phyloP scores from a whole-genome alignment of 495 filamentous ascomycete species.

The Aspergillus bridgeri region DNA sequence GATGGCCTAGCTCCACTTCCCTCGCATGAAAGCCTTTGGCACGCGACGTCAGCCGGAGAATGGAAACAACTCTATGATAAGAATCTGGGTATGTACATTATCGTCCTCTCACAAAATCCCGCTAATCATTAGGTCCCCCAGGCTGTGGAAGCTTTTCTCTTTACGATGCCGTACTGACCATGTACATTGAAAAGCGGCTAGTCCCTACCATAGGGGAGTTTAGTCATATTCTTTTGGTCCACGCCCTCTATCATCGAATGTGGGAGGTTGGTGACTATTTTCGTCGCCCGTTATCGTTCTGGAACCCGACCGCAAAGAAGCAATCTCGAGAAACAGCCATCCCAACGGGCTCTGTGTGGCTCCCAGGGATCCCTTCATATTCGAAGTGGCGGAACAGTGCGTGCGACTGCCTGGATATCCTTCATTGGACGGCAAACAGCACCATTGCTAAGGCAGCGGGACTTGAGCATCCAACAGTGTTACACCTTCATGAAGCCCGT shows the following conservation, averaged over 20 bases:
- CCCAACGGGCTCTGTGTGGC: conserved; percentile 43
- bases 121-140: conserved; percentile 7
- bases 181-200: conserved; percentile 51
- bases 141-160: conserved; percentile 36
- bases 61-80: conserved; percentile 38
- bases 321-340: conserved; percentile 37
- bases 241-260: conserved; percentile 48
- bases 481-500: conserved; percentile 51
- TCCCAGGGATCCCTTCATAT: conserved; percentile 46
- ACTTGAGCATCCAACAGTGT: conserved; percentile 48
- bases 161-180: conserved; percentile 39
- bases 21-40: conserved; percentile 46
- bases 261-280: conserved; percentile 52
- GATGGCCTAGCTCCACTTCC: conserved; percentile 44
- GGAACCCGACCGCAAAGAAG: conserved; percentile 47
- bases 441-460: conserved; percentile 43
- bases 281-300: conserved; percentile 43
- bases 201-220: conserved; percentile 44
- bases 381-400: conserved; percentile 55
- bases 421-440: conserved; percentile 53
- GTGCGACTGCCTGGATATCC: conserved; percentile 52
- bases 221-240: conserved; percentile 45
- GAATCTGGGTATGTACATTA: conserved; percentile 19
- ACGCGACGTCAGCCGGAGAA: conserved; percentile 30
- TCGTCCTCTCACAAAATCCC: not conserved